These are phyloP conservation scores for Xylaria sp. DNA, from an alignment of 2,329 filamentous ascomycete genomes.

Conservation along the genomic window DNA sequence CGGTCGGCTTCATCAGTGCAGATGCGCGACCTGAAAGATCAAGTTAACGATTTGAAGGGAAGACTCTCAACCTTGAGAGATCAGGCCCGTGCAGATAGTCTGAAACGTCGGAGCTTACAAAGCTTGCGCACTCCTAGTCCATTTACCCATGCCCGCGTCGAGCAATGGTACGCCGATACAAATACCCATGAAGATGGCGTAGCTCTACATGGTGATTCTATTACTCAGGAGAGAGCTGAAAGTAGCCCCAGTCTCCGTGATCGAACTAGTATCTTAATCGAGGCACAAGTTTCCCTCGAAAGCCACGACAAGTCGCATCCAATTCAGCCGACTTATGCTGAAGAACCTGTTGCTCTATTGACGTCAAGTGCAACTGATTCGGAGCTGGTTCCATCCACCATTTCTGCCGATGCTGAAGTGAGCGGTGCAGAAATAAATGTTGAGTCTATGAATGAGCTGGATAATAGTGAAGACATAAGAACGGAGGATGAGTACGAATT, in stretches of 20 bases:
- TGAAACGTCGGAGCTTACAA: constrained; percentile 80
- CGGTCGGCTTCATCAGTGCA: constrained; percentile 78
- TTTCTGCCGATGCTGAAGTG: constrained; percentile 24
- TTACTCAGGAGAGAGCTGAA: constrained; percentile 12
- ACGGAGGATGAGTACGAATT: constrained; percentile 49
- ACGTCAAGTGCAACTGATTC: constrained; percentile 30
- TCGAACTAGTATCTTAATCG: constrained; percentile 24
- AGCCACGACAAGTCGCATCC: constrained; percentile 46
- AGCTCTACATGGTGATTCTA: neutral
- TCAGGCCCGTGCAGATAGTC: constrained; percentile 79
- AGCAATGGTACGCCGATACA: constrained; percentile 61
- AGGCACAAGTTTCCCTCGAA: constrained; percentile 20
- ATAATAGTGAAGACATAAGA: constrained; percentile 37
- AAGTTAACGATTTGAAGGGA: constrained; percentile 86
- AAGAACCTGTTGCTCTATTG: constrained; percentile 44
- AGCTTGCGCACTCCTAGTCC: constrained; percentile 80
- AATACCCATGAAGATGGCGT: constrained; percentile 40
- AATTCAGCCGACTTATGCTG: constrained; percentile 45
- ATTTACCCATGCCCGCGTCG: constrained; percentile 74
- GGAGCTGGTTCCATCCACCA: constrained; percentile 19
- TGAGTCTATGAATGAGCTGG: constrained; percentile 26
- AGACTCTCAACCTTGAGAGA: constrained; percentile 84
- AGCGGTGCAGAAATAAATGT: constrained; percentile 42
- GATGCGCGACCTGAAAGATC: constrained; percentile 78
- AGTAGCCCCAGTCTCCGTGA: constrained; percentile 38